Evolutionary conservation across 208 protist genomes (phyloP), one percentile per base, ranked within the genome.

Genomic region (Acanthamoeba lugdunensis): DNA sequence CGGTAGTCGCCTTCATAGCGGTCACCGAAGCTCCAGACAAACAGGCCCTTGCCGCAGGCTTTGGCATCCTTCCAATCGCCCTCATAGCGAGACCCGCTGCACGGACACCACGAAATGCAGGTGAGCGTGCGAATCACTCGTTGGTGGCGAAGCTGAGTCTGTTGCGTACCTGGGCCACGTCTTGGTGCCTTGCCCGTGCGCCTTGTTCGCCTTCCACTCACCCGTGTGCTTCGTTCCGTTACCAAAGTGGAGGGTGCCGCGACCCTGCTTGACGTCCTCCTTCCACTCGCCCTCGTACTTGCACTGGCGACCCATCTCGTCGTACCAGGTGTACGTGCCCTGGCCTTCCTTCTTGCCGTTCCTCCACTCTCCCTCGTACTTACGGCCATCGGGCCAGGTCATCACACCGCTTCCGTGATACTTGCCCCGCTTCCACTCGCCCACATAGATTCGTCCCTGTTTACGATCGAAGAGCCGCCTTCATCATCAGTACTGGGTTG

Each of bases 61-160:
- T 90, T 71, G 58, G 21, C 58, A n/a, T 45, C 52, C 58, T 90
- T 90, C 84, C 84, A 90, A 18, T 90, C 84, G 8, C 84, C 84
- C 25, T 75, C 84, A 33, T 90, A 90, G 37, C 16, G 21, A 8
- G 45, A 65, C 2, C 79, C 79, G 23, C 79, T 87, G 79, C 14
- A 63, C 4, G 50, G 14, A 18, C 28, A 13, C 9, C 0, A 25
- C 25, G 14, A 37, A 41, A 2, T 54, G 2, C 11, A 4, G 16
- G 16, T 87, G 25, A 25, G 13, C 23, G 9, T 7, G 4, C 16
- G 5, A n/a, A 50, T 23, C 6, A 28, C 1, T 41, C 37, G 37
- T 5, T 41, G 25, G 33, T 5, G 23, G 37, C 8, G 0, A 48
- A 61, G 30, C 23, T 13, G 28, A 63, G 61, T 0, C 23, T 4